phyloP scores from a whole-genome alignment of 148 eudicot genomes.

The Dysphania ambrosioides region DNA sequence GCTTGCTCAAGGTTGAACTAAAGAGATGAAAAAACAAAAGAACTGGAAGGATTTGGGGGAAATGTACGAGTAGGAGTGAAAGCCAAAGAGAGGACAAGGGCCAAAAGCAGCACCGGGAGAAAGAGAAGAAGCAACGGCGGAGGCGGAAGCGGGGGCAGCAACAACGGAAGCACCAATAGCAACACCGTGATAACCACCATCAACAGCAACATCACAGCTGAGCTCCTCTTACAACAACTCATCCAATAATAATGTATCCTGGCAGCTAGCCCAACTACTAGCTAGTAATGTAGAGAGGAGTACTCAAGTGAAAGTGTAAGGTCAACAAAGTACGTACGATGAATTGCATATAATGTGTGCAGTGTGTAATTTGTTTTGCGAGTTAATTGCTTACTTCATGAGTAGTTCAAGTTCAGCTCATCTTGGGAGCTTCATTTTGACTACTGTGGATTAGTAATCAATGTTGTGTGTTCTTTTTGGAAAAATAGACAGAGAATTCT shows the following conservation, averaged over 20 bases:
- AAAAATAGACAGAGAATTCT: background rate
- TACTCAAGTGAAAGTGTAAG: no score
- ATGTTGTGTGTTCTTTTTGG: background rate
- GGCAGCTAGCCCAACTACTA: no score
- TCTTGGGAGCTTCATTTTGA: background rate
- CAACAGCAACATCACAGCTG: slow-evolving; percentile 11
- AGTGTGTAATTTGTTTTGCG: background rate
- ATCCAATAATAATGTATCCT: background rate
- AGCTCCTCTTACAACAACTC: background rate
- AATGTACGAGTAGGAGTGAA: slow-evolving; percentile 14
- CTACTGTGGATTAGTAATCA: background rate
- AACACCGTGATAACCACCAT: slow-evolving; percentile 25
- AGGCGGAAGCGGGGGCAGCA: slow-evolving; percentile 29
- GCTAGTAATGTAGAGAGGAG: no score
- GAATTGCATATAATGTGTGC: no score
- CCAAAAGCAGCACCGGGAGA: slow-evolving; percentile 25
- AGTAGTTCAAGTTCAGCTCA: background rate
- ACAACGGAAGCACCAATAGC: slow-evolving; percentile 22
- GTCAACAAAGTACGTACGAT: no score
- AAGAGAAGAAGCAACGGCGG: slow-evolving; percentile 23
- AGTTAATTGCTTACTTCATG: background rate
- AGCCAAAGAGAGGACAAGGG: slow-evolving; percentile 20
- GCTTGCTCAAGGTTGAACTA: no score
- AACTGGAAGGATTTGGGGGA: slow-evolving; percentile 3
- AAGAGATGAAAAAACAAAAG: background rate